Percentiles rank a stretch among this genome's conserved stretches.
Conservation (phyloP, 108 stramenopile genomes). For the Fragilaria radians region DNA sequence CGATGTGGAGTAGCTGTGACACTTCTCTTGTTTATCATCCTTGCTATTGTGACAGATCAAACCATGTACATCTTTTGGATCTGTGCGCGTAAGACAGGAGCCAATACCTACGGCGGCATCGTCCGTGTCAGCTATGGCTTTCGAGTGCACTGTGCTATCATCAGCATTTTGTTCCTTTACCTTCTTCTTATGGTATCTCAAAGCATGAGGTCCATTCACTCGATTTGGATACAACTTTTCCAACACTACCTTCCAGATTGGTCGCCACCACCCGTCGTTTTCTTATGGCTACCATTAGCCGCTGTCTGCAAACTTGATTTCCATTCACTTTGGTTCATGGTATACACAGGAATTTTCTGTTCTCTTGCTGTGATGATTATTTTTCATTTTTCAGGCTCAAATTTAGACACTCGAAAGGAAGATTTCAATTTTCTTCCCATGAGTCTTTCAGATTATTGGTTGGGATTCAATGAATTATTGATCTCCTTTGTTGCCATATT, state of each 20-base stretch:
- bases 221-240: not conserved
- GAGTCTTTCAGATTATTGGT: too few relatives aligned
- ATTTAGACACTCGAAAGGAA: too few relatives aligned
- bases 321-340: not conserved
- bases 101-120: not conserved
- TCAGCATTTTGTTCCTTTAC: not conserved
- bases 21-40: not conserved
- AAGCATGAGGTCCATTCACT: not conserved
- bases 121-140: not conserved
- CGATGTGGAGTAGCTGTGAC: not conserved
- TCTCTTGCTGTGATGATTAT: not conserved
- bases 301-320: not conserved
- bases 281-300: not conserved
- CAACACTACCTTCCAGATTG: not conserved
- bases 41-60: not conserved
- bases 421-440: too few relatives aligned
- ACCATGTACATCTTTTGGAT: slow-evolving; percentile 1
- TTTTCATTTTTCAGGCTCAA: not conserved
- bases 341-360: not conserved
- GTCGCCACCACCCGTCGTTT: not conserved
- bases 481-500: not conserved
- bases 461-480: not conserved
- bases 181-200: not conserved
- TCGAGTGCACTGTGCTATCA: not conserved
- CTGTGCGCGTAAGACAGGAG: not conserved